Percentiles rank a stretch among this genome's conserved stretches.
phyloP scores from a whole-genome alignment of 345 rosid species.

The Syzygium aromaticum region DNA sequence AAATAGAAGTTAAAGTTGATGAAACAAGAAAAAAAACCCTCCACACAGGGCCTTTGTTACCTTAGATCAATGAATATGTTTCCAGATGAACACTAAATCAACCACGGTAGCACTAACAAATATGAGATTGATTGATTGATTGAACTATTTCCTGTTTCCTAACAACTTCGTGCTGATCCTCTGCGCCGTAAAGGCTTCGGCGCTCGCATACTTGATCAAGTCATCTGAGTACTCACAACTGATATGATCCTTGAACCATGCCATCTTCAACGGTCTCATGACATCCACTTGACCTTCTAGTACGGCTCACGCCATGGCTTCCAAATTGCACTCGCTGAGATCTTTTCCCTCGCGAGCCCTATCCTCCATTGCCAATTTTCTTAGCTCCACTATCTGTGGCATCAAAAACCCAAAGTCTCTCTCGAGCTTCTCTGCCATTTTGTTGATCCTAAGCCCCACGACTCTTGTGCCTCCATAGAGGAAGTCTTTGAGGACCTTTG shows the following conservation, averaged over 20 bases:
- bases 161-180: not conserved
- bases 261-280: not conserved
- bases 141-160: not conserved
- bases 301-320: not conserved
- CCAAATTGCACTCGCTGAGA: not conserved
- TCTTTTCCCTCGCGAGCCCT: not conserved
- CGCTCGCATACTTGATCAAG: not conserved
- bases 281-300: not conserved
- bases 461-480: not conserved
- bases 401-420: not conserved
- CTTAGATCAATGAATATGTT: not conserved
- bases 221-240: not conserved
- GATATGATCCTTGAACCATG: not conserved
- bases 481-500: not conserved
- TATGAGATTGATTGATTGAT: not conserved
- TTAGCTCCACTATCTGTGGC: not conserved
- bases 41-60: not conserved
- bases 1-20: not conserved
- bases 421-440: not conserved
- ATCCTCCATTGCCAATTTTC: not conserved
- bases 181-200: not conserved
- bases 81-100: not conserved
- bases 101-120: rapidly evolving
- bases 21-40: not conserved
- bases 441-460: not conserved